A percentile compares a stretch with the other conserved stretches of the same genome.
These are phyloP conservation scores for Calocera cornea DNA, from an alignment of 768 basidiomycete genomes.

Conservation along the genomic window DNA sequence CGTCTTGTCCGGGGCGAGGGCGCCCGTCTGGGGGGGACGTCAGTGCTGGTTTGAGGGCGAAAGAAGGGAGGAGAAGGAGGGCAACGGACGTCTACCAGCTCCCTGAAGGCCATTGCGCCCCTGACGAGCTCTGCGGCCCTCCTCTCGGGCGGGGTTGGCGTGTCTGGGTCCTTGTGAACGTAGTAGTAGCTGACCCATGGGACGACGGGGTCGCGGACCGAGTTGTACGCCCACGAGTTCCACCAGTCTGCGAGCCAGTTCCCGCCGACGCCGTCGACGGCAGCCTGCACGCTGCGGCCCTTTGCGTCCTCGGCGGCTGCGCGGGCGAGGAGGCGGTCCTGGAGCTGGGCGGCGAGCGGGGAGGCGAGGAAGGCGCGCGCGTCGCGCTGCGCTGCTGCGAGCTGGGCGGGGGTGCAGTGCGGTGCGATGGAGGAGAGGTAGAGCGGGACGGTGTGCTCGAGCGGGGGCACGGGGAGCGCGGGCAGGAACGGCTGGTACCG, in stretches of 20 bases:
- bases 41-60: too few species aligned
- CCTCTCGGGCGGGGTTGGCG: conserved; percentile 35
- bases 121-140: conserved; percentile 75
- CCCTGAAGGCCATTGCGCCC: conserved; percentile 72
- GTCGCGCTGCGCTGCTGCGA: conserved; percentile 39
- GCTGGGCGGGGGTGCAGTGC: conserved; percentile 52
- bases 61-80: not conserved
- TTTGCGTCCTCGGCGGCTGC: conserved; percentile 41
- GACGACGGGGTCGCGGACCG: conserved; percentile 79
- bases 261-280: conserved; percentile 17
- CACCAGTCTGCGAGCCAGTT: conserved; percentile 99
- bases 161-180: conserved; percentile 59
- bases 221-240: conserved; percentile 59
- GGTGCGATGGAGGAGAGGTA: conserved; percentile 80
- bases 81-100: conserved; percentile 64
- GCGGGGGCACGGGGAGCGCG: conserved; percentile 65
- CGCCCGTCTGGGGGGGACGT: conserved; percentile 30
- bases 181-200: conserved; percentile 94
- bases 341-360: conserved; percentile 55
- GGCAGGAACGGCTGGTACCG: conserved; percentile 22
- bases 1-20: conserved; percentile 76
- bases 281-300: conserved; percentile 15
- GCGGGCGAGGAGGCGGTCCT: conserved; percentile 60
- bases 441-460: conserved; percentile 69
- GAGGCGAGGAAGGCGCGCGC: conserved; percentile 60